phyloP scores from a whole-genome alignment of 169 alveolate genomes.

The Plasmodium knowlesi region DNA sequence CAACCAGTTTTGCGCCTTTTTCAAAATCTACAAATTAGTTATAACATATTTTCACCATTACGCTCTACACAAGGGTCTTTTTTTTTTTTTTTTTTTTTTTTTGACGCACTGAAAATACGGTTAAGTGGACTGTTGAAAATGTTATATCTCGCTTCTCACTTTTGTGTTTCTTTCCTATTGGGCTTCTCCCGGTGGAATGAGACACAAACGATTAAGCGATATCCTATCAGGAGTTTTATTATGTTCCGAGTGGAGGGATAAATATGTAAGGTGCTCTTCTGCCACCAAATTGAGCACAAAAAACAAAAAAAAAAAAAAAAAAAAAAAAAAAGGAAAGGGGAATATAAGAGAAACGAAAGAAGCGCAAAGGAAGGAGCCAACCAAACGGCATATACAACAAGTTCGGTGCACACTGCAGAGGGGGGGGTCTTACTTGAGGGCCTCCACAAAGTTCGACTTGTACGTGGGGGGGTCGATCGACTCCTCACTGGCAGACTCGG shows the following conservation, averaged over 20 bases:
- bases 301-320: neutral
- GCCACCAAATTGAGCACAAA: neutral
- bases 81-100: neutral
- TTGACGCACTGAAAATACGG: neutral
- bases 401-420: neutral
- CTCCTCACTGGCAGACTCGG: conserved; percentile 67
- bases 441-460: conserved; percentile 49
- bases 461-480: neutral
- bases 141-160: neutral
- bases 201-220: neutral
- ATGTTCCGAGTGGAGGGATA: neutral
- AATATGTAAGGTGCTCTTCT: neutral
- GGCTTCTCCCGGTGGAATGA: neutral
- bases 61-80: neutral
- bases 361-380: neutral
- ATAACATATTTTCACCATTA: neutral
- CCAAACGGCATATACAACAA: neutral
- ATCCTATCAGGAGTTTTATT: neutral
- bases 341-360: neutral
- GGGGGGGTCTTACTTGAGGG: conserved; percentile 17
- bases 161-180: neutral
- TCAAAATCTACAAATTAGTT: neutral
- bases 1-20: neutral
- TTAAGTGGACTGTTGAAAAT: neutral
- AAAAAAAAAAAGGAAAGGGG: neutral